phyloP scores from a whole-genome alignment of 768 basidiomycete genomes.

The Daedaleopsis nitida region DNA sequence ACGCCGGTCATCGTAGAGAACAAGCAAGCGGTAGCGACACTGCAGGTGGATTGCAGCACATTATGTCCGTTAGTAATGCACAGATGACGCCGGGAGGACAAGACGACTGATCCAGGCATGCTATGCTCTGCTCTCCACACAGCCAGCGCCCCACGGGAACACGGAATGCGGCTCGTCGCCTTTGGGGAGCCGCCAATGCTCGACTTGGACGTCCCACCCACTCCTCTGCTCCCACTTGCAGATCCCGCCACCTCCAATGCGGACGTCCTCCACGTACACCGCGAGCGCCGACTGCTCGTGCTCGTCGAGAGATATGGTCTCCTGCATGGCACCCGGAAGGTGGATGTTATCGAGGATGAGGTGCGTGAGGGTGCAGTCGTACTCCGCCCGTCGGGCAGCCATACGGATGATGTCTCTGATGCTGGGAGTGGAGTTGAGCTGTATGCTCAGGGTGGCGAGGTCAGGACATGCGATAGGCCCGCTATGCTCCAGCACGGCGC shows the following conservation, averaged over 20 bases:
- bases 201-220: constrained; percentile 1
- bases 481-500: neutral
- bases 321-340: neutral
- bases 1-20: no score
- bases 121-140: no score
- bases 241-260: neutral
- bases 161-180: constrained; percentile 1
- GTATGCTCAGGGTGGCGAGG: constrained; percentile 1
- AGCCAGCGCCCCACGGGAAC: neutral
- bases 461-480: neutral
- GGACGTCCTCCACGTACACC: neutral
- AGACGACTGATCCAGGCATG: no score
- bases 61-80: neutral
- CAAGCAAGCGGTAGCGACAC: no score
- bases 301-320: neutral
- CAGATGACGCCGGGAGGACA: neutral
- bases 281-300: neutral
- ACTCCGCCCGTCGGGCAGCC: neutral
- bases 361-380: neutral
- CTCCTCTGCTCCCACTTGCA: neutral
- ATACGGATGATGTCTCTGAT: neutral
- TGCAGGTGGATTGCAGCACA: neutral
- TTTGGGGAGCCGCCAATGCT: neutral
- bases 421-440: neutral
- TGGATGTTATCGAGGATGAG: constrained; percentile 1